phyloP scores from a whole-genome alignment of 2,329 filamentous ascomycete genomes.

The Talaromyces sp. region DNA sequence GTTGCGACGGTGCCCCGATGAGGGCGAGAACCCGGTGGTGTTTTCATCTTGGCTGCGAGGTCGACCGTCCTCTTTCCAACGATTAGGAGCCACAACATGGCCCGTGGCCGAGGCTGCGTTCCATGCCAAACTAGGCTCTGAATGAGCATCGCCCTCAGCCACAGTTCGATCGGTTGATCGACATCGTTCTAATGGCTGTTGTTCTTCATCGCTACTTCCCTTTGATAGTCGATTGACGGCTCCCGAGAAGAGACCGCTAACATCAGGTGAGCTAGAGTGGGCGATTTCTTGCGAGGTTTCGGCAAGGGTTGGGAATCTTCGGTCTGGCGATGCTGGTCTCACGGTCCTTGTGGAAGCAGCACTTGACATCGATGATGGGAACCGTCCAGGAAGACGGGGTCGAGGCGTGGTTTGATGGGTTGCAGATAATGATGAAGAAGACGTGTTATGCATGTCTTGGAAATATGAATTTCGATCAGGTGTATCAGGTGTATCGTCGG shows the following conservation, averaged over 20 bases:
- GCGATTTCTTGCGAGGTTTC: slow-evolving; percentile 16
- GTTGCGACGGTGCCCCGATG: slow-evolving; percentile 27
- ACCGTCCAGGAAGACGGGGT: slow-evolving; percentile 35
- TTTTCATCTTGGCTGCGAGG: slow-evolving; percentile 7
- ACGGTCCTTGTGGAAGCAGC: slow-evolving; percentile 44
- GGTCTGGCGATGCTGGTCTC: slow-evolving; percentile 25
- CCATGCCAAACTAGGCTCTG: slow-evolving; percentile 40
- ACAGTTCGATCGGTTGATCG: slow-evolving; percentile 30
- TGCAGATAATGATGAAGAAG: neutral
- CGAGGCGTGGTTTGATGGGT: slow-evolving; percentile 18
- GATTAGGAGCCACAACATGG: slow-evolving; percentile 35
- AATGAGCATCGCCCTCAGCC: slow-evolving; percentile 31
- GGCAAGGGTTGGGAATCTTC: neutral
- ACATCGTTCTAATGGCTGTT: slow-evolving; percentile 31
- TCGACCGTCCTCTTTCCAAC: slow-evolving; percentile 18
- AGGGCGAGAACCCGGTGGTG: neutral
- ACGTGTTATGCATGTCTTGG: slow-evolving; percentile 13
- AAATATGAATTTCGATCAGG: slow-evolving; percentile 35
- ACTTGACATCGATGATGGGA: slow-evolving; percentile 40
- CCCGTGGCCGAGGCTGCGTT: slow-evolving; percentile 41
- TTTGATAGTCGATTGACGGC: slow-evolving; percentile 30
- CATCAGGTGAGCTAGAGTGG: slow-evolving; percentile 25
- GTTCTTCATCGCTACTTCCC: slow-evolving; percentile 28
- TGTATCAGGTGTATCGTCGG: slow-evolving; percentile 43
- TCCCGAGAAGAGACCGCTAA: slow-evolving; percentile 37